Conservation (phyloP, 2,329 filamentous ascomycete genomes). For the Thelonectria blattea region DNA sequence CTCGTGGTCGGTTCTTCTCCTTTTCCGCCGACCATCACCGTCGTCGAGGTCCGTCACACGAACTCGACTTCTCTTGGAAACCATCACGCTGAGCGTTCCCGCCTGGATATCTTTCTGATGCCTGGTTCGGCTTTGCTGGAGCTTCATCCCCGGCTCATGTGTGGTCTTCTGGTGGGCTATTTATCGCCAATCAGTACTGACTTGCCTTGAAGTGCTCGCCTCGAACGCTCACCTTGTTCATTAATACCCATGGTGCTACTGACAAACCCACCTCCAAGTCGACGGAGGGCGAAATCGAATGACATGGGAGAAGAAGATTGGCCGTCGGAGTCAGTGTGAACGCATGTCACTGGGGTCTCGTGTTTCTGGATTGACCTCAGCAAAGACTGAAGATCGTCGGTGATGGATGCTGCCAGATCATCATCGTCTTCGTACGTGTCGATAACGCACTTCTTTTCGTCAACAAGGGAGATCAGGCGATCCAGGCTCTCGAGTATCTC, state of each 20-base stretch:
- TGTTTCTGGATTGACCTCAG: not conserved
- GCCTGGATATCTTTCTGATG: not conserved
- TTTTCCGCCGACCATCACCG: not conserved
- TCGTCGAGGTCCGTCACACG: not conserved
- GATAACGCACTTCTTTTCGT: not conserved
- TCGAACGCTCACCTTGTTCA: not conserved
- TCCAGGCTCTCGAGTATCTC: not conserved
- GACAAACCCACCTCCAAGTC: not conserved
- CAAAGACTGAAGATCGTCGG: not conserved
- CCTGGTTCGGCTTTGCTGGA: not conserved
- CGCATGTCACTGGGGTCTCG: not conserved
- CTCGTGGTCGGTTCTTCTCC: not conserved
- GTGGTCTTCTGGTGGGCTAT: not conserved
- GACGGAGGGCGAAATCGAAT: not conserved
- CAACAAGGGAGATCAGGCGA: not conserved
- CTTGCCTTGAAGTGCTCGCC: not conserved
- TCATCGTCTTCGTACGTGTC: constrained; percentile 10
- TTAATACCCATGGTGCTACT: not conserved
- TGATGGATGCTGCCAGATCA: not conserved
- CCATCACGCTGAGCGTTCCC: not conserved
- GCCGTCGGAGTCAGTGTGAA: not conserved
- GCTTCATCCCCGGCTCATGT: not conserved
- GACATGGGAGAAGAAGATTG: not conserved
- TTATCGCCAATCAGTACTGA: not conserved
- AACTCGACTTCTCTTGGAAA: constrained; percentile 11